Evolutionary conservation across 2,329 filamentous ascomycete species (phyloP), one percentile per base, ranked within the genome.

Genomic region (Pseudocercospora pini-densiflorae): DNA sequence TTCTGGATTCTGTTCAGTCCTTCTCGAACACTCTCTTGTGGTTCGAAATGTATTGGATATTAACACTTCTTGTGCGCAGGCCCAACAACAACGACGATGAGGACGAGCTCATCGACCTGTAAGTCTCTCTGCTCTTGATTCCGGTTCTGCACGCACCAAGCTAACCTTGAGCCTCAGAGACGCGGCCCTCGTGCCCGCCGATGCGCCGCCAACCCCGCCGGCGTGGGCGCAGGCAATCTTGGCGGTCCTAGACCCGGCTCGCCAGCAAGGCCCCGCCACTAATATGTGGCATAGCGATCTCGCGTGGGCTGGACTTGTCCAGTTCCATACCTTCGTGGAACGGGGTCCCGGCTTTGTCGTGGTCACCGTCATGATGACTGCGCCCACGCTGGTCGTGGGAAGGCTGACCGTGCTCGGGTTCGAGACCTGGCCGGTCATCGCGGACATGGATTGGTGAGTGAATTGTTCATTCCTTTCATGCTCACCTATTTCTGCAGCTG

Each of bases 251-350:
- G 47, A 51, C 47, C 47, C 19, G 19, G 19, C 24, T 23, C 51
- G 51, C 51, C 51, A 55, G 23, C 27, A 55, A 55, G 47, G 47
- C 23, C 51, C 51, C 51, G 51, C 51, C 51, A 55, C 51, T 55
- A 55, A 55, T 19, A 55, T 55, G 51, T 55, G 51, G 51, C 51
- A 33, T 55, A 27, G 23, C 24, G 51, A 55, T 27, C 1, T 27
- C 51, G 27, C 24, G 23, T 55, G 12, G 51, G 16, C 24, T 27
- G 51, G 51, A 55, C 23, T 7, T 29, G 23, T 55, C 51, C 51
- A 55, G 51, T 29, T 16, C 23, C 23, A 27, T 29, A 55, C 51
- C 51, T 55, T 31, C 16, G 51, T 55, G 51, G 51, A 29, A 24
- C 51, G 51, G 51, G 51, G 27, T 6, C 51, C 51, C 27, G 51